A percentile compares a stretch with the other conserved stretches of the same genome.
Conservation (phyloP, 176 grass and related monocot genomes). For the Oryza longistaminata region DNA sequence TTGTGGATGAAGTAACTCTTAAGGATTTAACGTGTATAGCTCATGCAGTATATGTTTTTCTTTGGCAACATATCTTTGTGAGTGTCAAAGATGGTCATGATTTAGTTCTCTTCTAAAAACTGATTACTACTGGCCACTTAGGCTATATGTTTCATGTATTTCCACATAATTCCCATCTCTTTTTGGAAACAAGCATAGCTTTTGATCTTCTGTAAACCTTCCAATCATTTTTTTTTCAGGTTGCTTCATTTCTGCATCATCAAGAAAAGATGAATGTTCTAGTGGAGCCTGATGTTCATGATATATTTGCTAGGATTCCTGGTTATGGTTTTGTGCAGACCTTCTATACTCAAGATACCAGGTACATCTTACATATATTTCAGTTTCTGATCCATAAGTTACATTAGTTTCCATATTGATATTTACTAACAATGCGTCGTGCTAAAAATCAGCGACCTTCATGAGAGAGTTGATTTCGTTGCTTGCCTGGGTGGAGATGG, state of each 20-base stretch:
- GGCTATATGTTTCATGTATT: neutral
- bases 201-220: constrained; percentile 25
- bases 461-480: constrained; percentile 99
- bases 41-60: neutral
- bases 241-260: constrained; percentile 82
- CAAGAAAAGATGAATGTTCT: constrained; percentile 99
- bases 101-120: constrained; percentile 20
- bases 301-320: constrained; percentile 97
- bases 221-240: constrained; percentile 49
- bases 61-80: constrained; percentile 2
- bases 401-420: constrained; percentile 36
- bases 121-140: constrained; percentile 21
- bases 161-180: constrained; percentile 16
- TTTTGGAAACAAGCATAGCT: constrained; percentile 14
- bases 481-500: constrained; percentile 98
- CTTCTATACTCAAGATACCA: constrained; percentile 95
- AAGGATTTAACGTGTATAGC: constrained; percentile 6
- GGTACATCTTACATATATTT: constrained; percentile 50
- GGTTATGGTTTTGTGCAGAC: constrained; percentile 99
- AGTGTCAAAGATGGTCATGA: neutral
- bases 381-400: neutral
- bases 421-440: constrained; percentile 37
- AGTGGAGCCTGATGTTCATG: constrained; percentile 99
- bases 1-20: neutral
- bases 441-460: constrained; percentile 72